Conservation (phyloP, 306 rosid species). For the Vicia sativa region DNA sequence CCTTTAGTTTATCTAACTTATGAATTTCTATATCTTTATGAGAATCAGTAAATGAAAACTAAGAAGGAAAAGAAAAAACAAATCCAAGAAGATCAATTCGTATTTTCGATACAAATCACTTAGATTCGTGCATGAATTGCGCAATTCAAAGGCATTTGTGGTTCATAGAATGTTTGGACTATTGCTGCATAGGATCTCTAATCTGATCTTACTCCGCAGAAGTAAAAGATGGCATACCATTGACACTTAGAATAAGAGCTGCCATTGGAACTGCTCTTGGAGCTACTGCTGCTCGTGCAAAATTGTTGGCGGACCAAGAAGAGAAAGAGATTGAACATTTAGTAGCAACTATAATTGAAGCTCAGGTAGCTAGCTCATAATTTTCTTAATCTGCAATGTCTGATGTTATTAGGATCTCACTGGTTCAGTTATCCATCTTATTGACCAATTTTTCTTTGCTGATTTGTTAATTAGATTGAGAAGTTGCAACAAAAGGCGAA, state of each 20-base stretch:
- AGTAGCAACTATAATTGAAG: slow-evolving; percentile 71
- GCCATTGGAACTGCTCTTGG: slow-evolving; percentile 89
- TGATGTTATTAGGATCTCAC: slow-evolving; percentile 12
- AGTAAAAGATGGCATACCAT: slow-evolving; percentile 59
- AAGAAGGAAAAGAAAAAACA: not conserved
- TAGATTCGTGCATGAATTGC: not conserved
- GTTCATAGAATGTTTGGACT: not conserved
- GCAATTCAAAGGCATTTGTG: not conserved
- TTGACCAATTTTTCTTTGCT: slow-evolving; percentile 39
- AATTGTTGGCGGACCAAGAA: slow-evolving; percentile 89
- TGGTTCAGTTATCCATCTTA: slow-evolving; percentile 26
- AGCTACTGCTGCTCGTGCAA: slow-evolving; percentile 89
- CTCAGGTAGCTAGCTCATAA: slow-evolving; percentile 60
- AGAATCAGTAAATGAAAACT: not conserved
- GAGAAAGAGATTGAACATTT: slow-evolving; percentile 84
- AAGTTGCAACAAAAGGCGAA: slow-evolving; percentile 72
- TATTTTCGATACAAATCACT: not conserved
- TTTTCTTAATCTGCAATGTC: slow-evolving; percentile 19
- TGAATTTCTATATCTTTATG: not conserved
- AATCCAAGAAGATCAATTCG: not conserved
- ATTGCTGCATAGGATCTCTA: not conserved
- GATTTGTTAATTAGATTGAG: slow-evolving; percentile 51
- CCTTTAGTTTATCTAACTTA: not conserved
- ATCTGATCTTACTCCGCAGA: slow-evolving; percentile 45
- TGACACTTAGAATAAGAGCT: slow-evolving; percentile 71